Evolutionary conservation across 805 yeast genomes (phyloP).

Genomic region (Candida parachauliodes): DNA sequence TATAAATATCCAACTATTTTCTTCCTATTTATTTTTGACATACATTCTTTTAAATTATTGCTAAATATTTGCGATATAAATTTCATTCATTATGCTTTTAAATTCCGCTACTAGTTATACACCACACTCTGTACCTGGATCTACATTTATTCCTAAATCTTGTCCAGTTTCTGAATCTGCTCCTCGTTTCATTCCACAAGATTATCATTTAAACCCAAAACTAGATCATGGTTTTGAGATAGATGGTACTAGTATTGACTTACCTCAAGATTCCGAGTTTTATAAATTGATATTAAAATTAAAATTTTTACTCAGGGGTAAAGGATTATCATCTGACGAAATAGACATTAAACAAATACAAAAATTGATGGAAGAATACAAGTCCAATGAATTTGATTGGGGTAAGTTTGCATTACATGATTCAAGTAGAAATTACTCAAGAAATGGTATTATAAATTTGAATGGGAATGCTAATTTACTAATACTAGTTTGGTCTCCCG

Average conservation of each 20-base stretch:
- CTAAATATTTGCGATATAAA: no score
- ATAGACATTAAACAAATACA: slow-evolving; percentile 49
- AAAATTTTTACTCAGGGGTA: slow-evolving; percentile 25
- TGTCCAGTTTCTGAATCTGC: not conserved
- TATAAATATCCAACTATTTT: not conserved
- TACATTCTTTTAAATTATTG: not conserved
- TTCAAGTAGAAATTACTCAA: slow-evolving; percentile 44
- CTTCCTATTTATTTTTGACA: not conserved
- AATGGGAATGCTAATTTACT: slow-evolving; percentile 68
- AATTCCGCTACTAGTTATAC: slow-evolving; percentile 6
- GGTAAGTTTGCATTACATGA: slow-evolving; percentile 53
- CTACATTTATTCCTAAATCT: slow-evolving; percentile 4
- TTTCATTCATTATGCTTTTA: slow-evolving; percentile 8
- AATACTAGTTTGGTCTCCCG: slow-evolving; percentile 69
- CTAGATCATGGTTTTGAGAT: slow-evolving; percentile 9
- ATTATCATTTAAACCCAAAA: slow-evolving; percentile 1
- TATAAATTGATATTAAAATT: slow-evolving; percentile 26
- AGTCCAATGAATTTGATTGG: slow-evolving; percentile 54
- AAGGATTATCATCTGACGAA: slow-evolving; percentile 42
- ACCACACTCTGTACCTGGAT: not conserved
- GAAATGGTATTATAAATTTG: slow-evolving; percentile 74
- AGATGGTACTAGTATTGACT: slow-evolving; percentile 8
- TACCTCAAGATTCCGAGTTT: slow-evolving; percentile 15
- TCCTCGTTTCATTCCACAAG: slow-evolving; percentile 4
- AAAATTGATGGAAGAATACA: slow-evolving; percentile 45